These are phyloP conservation scores for Nothopassalora personata DNA, from an alignment of 2,329 filamentous ascomycete genomes.

Conservation along the genomic window DNA sequence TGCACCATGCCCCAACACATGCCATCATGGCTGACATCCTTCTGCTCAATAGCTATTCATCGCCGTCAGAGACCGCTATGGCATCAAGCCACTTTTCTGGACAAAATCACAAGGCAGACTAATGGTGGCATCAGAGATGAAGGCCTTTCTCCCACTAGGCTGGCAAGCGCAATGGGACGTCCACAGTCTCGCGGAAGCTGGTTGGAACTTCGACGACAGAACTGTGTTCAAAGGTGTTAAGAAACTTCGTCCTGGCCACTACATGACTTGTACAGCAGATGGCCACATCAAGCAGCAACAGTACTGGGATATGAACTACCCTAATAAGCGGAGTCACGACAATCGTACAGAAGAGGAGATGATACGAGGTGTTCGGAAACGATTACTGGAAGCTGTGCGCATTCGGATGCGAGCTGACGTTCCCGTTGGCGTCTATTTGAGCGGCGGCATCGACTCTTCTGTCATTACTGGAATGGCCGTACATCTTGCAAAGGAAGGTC, in stretches of 20 bases:
- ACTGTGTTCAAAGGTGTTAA: conserved; percentile 50
- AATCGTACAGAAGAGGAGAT: conserved; percentile 47
- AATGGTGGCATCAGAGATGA: conserved; percentile 50
- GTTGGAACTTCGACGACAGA: conserved; percentile 42
- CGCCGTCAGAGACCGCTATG: conserved; percentile 50
- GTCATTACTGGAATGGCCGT: conserved; percentile 53
- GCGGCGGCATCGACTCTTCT: conserved; percentile 55
- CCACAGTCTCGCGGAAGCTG: conserved; percentile 39
- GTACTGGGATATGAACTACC: conserved; percentile 53
- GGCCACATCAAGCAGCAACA: conserved; percentile 36
- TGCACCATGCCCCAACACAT: too few relatives aligned
- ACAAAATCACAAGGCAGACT: conserved; percentile 39
- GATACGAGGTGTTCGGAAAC: conserved; percentile 45
- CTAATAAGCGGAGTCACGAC: conserved; percentile 45
- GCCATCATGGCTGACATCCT: too few relatives aligned
- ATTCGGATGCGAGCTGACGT: conserved; percentile 54
- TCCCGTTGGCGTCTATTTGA: conserved; percentile 53
- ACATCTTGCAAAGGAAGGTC: conserved; percentile 46
- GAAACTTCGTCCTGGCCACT: conserved; percentile 43
- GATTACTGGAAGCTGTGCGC: conserved; percentile 49
- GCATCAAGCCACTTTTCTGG: conserved; percentile 55
- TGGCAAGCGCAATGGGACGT: conserved; percentile 51
- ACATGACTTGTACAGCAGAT: conserved; percentile 38
- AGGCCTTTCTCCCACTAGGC: conserved; percentile 48
- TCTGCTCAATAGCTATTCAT: conserved; percentile 33